Base-by-base conservation (phyloP, 306 rosid genomes). In the Cicer arietinum region DNA sequence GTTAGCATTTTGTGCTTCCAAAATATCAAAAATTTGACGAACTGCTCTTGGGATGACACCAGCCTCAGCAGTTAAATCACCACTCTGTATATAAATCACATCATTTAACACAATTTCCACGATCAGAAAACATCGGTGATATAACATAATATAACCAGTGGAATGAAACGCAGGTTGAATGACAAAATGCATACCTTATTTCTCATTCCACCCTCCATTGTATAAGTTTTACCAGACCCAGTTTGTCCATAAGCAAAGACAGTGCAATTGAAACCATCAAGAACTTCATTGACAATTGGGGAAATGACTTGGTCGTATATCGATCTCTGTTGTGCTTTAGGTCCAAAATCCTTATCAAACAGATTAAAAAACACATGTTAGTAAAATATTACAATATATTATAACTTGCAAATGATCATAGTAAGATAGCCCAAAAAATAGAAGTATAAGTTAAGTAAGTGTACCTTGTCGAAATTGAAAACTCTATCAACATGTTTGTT, bases 41-140 rank as follows among this genome's bases (percentile, higher is more conserved):
- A 94, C 94, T 44, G 97, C 96, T 72, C 99, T 77, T 48, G 99
- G 99, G 82, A 94, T 94, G 50, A 94, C 99, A 85, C 99, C 97
- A 58, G 97, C 90, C 80, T 90, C 97, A 35, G 89, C 85, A 61
- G 94, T 89, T 73, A 94, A 87, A 79, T 90, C 97, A 74, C 96
- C 96, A 75, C 87, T 83, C 97, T 94, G 65, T 41, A 57, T 7
- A 70, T 69, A 16, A 80, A 16, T 47, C 50, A 74, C 16, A 2
- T 18, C n/a, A 69, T 18, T 48, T 40, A 50, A 65, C 47, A 71
- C 37, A 46, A 3, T 53, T 46, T 22, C 54, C 30, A 3, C 39
- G 17, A 77, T 65, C 67, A 18, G 40, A 68, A 73, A 40, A 51
- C 1, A 71, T 6, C 53, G 44, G 35, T 22, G 25, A 46, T 41